Evolutionary conservation across 1,284 basidiomycete species (phyloP).

Genomic region (Leccinum glutinopallens): DNA sequence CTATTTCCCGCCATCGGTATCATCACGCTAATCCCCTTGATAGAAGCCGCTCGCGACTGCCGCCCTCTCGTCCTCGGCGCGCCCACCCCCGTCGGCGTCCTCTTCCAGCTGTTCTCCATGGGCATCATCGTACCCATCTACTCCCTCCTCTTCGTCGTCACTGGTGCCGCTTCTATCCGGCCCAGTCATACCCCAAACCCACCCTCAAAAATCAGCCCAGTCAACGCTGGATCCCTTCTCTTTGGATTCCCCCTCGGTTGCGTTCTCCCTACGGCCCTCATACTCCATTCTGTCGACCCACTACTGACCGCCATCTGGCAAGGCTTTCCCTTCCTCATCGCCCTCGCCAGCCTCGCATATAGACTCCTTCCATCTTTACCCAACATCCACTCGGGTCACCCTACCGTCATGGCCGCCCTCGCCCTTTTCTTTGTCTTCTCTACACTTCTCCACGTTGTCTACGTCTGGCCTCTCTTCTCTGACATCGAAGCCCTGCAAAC

Average conservation of each 20-base stretch:
- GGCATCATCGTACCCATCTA: conserved; percentile 45
- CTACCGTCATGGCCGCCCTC: conserved; percentile 37
- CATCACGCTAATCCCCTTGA: conserved; percentile 20
- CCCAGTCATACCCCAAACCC: neutral
- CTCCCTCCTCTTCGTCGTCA: conserved; percentile 43
- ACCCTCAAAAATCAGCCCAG: conserved; percentile 30
- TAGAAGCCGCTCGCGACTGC: conserved; percentile 28
- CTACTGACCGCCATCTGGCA: conserved; percentile 48
- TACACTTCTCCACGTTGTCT: no score
- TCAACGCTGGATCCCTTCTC: conserved; percentile 47
- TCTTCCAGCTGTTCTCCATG: conserved; percentile 38
- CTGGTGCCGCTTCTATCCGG: conserved; percentile 29
- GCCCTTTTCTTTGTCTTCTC: conserved; percentile 35
- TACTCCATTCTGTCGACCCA: conserved; percentile 39
- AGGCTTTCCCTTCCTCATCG: conserved; percentile 42
- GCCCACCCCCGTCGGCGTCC: conserved; percentile 21
- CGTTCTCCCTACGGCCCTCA: conserved; percentile 40
- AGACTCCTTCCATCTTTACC: conserved; percentile 29
- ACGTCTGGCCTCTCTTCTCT: no score
- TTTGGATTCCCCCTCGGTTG: conserved; percentile 37
- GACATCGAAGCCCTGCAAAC: no score
- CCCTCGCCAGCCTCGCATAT: conserved; percentile 28
- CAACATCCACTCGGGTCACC: conserved; percentile 39
- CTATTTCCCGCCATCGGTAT: conserved; percentile 27
- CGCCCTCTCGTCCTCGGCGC: conserved; percentile 18